Conservation (phyloP, 495 filamentous ascomycete genomes). For the Aspergillus mulundensis region DNA sequence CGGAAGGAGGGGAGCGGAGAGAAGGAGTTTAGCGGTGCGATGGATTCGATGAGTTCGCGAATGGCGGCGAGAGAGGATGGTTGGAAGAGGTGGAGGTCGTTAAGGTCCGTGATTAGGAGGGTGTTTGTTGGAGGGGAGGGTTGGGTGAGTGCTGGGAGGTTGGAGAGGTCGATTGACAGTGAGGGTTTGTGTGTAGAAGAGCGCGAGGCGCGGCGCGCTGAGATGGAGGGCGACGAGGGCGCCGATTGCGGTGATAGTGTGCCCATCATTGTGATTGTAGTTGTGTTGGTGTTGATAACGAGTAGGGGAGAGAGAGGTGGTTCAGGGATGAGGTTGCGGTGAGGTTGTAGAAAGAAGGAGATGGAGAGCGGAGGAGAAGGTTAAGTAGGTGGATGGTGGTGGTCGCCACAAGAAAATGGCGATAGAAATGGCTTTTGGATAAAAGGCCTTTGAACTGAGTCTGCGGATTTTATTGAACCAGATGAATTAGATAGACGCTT, state of each 20-base stretch:
- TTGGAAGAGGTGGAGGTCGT: slow-evolving; percentile 73
- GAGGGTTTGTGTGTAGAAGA: slow-evolving; percentile 39
- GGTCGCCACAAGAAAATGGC: not conserved
- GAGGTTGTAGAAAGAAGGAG: not conserved
- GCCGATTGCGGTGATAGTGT: slow-evolving; percentile 23
- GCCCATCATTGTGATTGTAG: slow-evolving; percentile 20
- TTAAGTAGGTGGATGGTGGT: not conserved
- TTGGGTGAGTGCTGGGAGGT: slow-evolving; percentile 69
- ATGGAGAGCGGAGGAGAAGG: not conserved
- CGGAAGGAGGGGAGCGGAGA: slow-evolving; percentile 88
- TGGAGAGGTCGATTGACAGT: slow-evolving; percentile 79
- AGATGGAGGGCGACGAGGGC: slow-evolving; percentile 25
- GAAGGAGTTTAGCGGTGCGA: slow-evolving; percentile 77
- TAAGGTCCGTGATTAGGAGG: slow-evolving; percentile 84
- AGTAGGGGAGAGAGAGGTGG: not conserved
- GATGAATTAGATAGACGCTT: not conserved
- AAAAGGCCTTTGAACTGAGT: not conserved
- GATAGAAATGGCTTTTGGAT: not conserved
- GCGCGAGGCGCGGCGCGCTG: slow-evolving; percentile 42
- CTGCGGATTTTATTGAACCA: not conserved
- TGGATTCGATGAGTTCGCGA: slow-evolving; percentile 60
- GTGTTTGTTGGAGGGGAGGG: slow-evolving; percentile 89
- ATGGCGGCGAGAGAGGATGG: slow-evolving; percentile 71
- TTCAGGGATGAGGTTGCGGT: not conserved
- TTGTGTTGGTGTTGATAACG: not conserved